Evolutionary conservation across 169 alveolate genomes (phyloP).

Genomic region (Perkinsus chesapeaki): DNA sequence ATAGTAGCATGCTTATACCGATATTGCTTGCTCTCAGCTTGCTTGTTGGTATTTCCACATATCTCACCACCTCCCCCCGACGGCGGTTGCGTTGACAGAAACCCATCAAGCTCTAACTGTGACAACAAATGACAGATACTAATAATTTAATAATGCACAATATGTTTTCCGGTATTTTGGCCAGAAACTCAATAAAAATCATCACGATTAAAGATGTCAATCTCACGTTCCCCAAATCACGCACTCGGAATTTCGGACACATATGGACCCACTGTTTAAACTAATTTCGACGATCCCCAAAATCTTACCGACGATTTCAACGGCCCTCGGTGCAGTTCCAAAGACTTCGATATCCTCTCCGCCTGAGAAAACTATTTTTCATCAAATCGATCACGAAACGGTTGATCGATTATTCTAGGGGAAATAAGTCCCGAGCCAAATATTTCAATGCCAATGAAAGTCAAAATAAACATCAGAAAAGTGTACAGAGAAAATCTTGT

Average conservation of each 20-base stretch:
- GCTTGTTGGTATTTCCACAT: neutral
- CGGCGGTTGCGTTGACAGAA: neutral
- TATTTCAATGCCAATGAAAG: too few species aligned
- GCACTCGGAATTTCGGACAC: too few species aligned
- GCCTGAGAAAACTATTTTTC: too few species aligned
- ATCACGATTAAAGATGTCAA: too few species aligned
- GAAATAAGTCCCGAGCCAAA: too few species aligned
- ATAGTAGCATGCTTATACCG: neutral
- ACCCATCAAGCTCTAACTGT: neutral
- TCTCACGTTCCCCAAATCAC: too few species aligned
- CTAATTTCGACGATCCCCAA: neutral
- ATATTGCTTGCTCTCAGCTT: neutral
- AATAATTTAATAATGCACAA: neutral
- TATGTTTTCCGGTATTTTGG: neutral
- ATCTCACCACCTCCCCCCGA: neutral
- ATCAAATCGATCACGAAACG: too few species aligned
- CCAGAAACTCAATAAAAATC: too few species aligned
- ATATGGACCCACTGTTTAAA: too few species aligned
- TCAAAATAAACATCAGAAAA: too few species aligned
- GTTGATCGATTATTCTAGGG: too few species aligned
- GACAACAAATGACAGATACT: neutral
- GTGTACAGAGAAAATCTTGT: too few species aligned
- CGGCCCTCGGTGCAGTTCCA: neutral
- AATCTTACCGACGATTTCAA: neutral
- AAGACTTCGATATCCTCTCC: neutral